Conservation (phyloP, 768 basidiomycete genomes). For the Boletus barrowsii region DNA sequence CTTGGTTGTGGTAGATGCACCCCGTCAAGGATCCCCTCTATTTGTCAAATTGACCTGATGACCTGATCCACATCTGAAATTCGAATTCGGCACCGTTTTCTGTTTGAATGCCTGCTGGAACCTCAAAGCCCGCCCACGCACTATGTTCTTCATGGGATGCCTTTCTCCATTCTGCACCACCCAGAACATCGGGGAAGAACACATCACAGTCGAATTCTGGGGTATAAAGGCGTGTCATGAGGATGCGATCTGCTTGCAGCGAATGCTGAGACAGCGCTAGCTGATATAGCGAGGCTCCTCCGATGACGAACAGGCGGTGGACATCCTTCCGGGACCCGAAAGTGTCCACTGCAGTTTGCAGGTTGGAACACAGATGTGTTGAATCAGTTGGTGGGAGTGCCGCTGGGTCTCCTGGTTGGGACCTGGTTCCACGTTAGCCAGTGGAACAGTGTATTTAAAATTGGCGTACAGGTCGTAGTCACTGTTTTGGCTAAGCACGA, state of each 20-base stretch:
- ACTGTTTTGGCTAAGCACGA: conserved; percentile 66
- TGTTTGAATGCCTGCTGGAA: conserved; percentile 69
- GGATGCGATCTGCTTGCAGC: conserved; percentile 67
- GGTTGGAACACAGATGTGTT: conserved; percentile 28
- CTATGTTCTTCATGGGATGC: conserved; percentile 61
- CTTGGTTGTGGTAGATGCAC: not conserved
- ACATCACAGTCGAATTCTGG: conserved; percentile 86
- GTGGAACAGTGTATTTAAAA: not conserved
- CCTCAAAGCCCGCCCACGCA: conserved; percentile 78
- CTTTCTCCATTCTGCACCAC: conserved; percentile 49
- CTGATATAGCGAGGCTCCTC: conserved; percentile 84
- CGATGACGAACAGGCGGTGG: conserved; percentile 79
- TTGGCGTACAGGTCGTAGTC: conserved; percentile 60
- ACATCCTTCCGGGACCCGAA: conserved; percentile 25
- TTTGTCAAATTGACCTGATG: conserved; percentile 12
- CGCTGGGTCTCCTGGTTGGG: conserved; percentile 1
- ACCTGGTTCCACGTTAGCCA: conserved; percentile 16
- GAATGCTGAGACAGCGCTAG: conserved; percentile 49
- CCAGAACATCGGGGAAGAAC: conserved; percentile 74
- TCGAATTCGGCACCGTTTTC: conserved; percentile 85
- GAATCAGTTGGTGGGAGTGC: conserved; percentile 13
- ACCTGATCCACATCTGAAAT: conserved; percentile 92
- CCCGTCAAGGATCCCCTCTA: not conserved
- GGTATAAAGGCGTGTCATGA: conserved; percentile 79
- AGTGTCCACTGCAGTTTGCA: conserved; percentile 17